These are phyloP conservation scores for Monosporascus sp. DNA, from an alignment of 2,329 filamentous ascomycete genomes.

Conservation along the genomic window DNA sequence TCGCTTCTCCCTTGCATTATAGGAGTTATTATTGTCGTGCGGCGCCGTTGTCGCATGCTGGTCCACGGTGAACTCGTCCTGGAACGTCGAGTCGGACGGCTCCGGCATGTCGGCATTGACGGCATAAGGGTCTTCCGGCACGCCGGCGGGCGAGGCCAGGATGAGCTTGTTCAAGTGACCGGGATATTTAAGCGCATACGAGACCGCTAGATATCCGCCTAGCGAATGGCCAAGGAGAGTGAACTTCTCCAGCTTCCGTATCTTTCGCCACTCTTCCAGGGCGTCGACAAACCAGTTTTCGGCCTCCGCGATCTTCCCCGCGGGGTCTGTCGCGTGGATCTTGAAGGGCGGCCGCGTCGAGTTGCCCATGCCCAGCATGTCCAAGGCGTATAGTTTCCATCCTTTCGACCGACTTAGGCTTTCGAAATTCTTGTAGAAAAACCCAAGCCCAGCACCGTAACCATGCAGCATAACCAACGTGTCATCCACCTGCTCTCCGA, in stretches of 20 bases:
- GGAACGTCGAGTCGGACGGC: slow-evolving; percentile 65
- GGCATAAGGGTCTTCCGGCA: slow-evolving; percentile 91
- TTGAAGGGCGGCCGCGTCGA: slow-evolving; percentile 79
- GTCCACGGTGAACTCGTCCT: slow-evolving; percentile 75
- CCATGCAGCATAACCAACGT: slow-evolving; percentile 94
- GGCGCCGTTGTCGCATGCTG: slow-evolving; percentile 41
- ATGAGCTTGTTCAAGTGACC: slow-evolving; percentile 94
- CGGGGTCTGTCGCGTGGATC: slow-evolving; percentile 74
- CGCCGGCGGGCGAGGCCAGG: slow-evolving; percentile 86
- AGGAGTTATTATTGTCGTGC: slow-evolving; percentile 30
- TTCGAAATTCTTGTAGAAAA: slow-evolving; percentile 99
- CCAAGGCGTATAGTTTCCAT: slow-evolving; percentile 90
- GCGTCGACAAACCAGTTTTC: slow-evolving; percentile 96
- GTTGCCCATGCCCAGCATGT: slow-evolving; percentile 92
- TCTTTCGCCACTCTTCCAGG: slow-evolving; percentile 89
- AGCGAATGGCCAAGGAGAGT: slow-evolving; percentile 90
- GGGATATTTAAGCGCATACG: slow-evolving; percentile 94
- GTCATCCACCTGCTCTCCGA: slow-evolving; percentile 74
- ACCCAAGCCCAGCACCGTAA: slow-evolving; percentile 91
- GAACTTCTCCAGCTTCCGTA: slow-evolving; percentile 86
- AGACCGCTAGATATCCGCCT: slow-evolving; percentile 90
- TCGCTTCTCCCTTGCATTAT: slow-evolving; percentile 31
- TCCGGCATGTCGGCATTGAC: slow-evolving; percentile 77
- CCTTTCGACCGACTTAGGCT: slow-evolving; percentile 71
- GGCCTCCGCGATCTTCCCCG: slow-evolving; percentile 79